Base-by-base conservation (phyloP, 2,329 filamentous ascomycete genomes). In the Knoxdaviesia proteae region DNA sequence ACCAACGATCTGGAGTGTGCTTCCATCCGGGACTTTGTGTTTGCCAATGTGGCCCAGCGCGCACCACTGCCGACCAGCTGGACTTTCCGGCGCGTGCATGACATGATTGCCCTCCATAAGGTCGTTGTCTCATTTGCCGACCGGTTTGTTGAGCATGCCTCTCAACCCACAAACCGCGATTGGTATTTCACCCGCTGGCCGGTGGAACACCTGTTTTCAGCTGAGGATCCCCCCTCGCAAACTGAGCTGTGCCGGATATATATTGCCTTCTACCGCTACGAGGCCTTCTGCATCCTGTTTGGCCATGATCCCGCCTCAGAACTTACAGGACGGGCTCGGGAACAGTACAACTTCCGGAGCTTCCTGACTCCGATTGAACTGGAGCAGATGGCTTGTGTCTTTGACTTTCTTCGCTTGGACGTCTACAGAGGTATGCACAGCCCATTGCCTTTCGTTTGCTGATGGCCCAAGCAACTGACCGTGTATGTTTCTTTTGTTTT, bases 351-450 rank as follows among this genome's bases (percentile, higher is more conserved):
- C 30, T 42, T 46, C 9, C 41, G 42, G 3, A 44, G 33, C 8
- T 44, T n/a, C n/a, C 42, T 46, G 32, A 20, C 39, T 4, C 39
- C 37, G 5, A 38, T 36, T 40, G 45, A 46, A 20, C 11, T 46
- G 39, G 45, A 46, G 37, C 45, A 46, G 34, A 39, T 46, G 20
- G 45, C 45, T n/a, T 39, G 38, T 3, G 42, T 46, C 10, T 46
- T 40, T 11, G 45, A 46, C 35, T 29, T 40, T 7, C 6, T 44
- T 11, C 11, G 40, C 7, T 29, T 42, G 6, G 40, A 36, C 32
- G 39, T 41, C 9, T 44, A 44, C n/a, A 34, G 32, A 37, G 38
- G 45, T 46, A 42, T 35, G 40, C 20, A 7, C 4, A 5, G 8
- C 32, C 29, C 20, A 20, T 29, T 9, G 6, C 31, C 7, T 20